Conservation (phyloP, 805 yeast genomes). For the Nakazawaea anatomiae region DNA sequence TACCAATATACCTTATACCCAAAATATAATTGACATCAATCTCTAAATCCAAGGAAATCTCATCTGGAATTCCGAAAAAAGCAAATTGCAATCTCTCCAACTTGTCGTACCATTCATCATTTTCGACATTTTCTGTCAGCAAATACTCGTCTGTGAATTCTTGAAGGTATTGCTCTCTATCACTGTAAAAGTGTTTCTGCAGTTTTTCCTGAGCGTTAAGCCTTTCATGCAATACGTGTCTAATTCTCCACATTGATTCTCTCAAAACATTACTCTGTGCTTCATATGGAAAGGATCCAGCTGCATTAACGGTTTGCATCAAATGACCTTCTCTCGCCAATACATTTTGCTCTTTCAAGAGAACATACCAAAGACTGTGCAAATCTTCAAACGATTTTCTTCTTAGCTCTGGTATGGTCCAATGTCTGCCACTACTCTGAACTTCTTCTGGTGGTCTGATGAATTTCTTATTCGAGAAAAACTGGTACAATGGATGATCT, state of each 20-base stretch:
- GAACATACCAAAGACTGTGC: slow-evolving; percentile 86
- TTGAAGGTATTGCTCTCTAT: slow-evolving; percentile 42
- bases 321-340: slow-evolving; percentile 62
- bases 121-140: slow-evolving; percentile 46
- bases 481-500: slow-evolving; percentile 94
- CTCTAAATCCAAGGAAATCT: slow-evolving; percentile 48
- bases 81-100: slow-evolving; percentile 78
- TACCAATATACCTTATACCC: slow-evolving; percentile 67
- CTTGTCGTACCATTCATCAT: slow-evolving; percentile 55
- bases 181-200: slow-evolving; percentile 34
- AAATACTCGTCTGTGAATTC: slow-evolving; percentile 58
- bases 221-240: slow-evolving; percentile 84
- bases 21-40: slow-evolving; percentile 55
- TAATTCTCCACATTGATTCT: slow-evolving; percentile 70
- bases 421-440: slow-evolving; percentile 57
- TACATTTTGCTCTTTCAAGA: slow-evolving; percentile 76
- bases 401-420: slow-evolving; percentile 87
- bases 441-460: slow-evolving; percentile 54
- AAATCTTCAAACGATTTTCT: slow-evolving; percentile 88
- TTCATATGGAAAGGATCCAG: slow-evolving; percentile 15
- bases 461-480: slow-evolving; percentile 61
- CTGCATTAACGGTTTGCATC: slow-evolving; percentile 23
- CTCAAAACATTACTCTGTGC: slow-evolving; percentile 38
- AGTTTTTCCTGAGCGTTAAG: slow-evolving; percentile 64
- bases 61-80: slow-evolving; percentile 77